Base-by-base conservation (phyloP, 768 basidiomycete species). In the Amanita subjunquillea region DNA sequence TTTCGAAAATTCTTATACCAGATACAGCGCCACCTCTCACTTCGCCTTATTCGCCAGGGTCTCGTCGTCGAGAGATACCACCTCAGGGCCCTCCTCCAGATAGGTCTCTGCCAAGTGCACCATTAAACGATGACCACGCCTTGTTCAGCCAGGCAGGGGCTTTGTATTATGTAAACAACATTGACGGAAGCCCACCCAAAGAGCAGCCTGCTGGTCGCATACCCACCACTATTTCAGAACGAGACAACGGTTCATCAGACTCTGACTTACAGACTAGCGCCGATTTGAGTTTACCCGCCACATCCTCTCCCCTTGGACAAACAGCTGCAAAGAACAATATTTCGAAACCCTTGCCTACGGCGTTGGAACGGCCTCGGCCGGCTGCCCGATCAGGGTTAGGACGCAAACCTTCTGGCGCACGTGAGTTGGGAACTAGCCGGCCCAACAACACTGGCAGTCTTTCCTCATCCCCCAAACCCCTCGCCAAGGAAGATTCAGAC, bases 321-420 rank as follows among this genome's bases (percentile, higher is more conserved):
- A n/a, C 17, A 6, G 43, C 27, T 51, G 34, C 50, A 36, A 34
- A 44, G n/a, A 30, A 7, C 15, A 39, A 43, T 25, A 13, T 42
- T 17, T 6, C 25, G 9, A 54, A 55, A 39, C 59, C 60, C 13
- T 59, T 55, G 39, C 65, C 68, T 20, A 69, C 71, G 68, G 64
- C 69, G 8, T 72, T 71, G 56, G 57, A 22, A 2, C n/a, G n/a
- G 25, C 8, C 10, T 8, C 42, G 53, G 43, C 65, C 67, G 45
- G 43, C 25, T 23, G 40, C 66, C 54, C 69, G 74, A 59, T 67
- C 65, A 61, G 71, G 59, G 49, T 62, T 73, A 44, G 82, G 83
- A 67, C 82, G 85, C 67, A 87, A 85, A 61, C 87, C 87, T 20
- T 83, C 85, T 30, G 87, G 87, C 46, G 87, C 87, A 82, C 87